phyloP scores from a whole-genome alignment of 805 yeast genomes.

The Huiozyma naganishii region DNA sequence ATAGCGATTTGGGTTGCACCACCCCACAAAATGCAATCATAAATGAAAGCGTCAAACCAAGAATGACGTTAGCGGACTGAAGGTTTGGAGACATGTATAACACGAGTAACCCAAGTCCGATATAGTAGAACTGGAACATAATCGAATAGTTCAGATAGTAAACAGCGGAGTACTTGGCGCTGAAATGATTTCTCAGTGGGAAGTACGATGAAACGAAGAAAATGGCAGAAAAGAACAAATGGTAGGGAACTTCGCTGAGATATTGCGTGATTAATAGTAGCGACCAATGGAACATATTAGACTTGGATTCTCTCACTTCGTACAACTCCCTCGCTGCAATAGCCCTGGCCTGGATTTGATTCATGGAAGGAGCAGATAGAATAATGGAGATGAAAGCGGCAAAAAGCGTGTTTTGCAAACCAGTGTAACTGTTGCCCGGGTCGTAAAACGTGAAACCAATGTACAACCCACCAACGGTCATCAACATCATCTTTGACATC shows the following conservation, averaged over 20 bases:
- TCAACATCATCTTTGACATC: conserved; percentile 34
- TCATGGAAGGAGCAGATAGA: conserved; percentile 31
- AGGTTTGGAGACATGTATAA: conserved; percentile 15
- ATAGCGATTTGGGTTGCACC: conserved; percentile 28
- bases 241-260: conserved; percentile 30
- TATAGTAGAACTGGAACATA: conserved; percentile 38
- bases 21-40: conserved; percentile 31
- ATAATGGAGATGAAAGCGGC: conserved; percentile 30
- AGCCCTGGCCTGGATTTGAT: conserved; percentile 31
- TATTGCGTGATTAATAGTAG: conserved; percentile 28
- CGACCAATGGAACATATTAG: conserved; percentile 34
- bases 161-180: conserved; percentile 36
- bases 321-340: conserved; percentile 30
- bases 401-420: conserved; percentile 30
- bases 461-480: conserved; percentile 35
- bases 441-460: conserved; percentile 48
- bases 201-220: conserved; percentile 32
- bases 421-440: conserved; percentile 37
- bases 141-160: conserved; percentile 32
- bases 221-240: conserved; percentile 22
- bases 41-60: conserved; percentile 19
- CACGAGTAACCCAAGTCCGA: conserved; percentile 30
- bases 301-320: conserved; percentile 33
- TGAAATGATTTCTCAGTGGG: conserved; percentile 27
- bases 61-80: conserved; percentile 22